Conservation (phyloP, 2,329 filamentous ascomycete genomes). For the Dactylellina drechsleri region DNA sequence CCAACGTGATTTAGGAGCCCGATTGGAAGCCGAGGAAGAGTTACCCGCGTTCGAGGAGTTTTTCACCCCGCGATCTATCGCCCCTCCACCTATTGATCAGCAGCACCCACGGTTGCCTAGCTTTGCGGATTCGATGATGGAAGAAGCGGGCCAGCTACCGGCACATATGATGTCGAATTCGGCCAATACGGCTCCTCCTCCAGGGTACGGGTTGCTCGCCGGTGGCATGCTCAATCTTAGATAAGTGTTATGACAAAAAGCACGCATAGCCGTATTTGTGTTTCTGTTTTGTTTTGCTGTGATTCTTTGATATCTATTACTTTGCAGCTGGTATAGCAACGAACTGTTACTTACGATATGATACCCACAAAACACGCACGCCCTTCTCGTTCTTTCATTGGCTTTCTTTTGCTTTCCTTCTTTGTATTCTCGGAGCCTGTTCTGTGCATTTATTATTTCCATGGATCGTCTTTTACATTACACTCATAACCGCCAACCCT, state of each 20-base stretch:
- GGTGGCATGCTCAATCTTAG: constrained; percentile 27
- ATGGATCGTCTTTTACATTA: no score
- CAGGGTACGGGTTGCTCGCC: constrained; percentile 33
- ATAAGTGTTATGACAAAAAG: no score
- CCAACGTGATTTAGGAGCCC: constrained; percentile 35
- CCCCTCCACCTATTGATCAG: constrained; percentile 29
- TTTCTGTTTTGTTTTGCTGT: constrained; percentile 6
- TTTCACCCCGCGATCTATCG: constrained; percentile 56
- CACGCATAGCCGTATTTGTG: neutral
- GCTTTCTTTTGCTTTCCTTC: constrained; percentile 1
- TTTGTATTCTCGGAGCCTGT: neutral
- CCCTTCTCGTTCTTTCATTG: neutral
- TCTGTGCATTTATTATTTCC: no score
- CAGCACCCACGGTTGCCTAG: constrained; percentile 23
- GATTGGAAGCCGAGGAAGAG: constrained; percentile 44
- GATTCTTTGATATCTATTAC: neutral
- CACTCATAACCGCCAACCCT: no score
- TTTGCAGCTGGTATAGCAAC: neutral
- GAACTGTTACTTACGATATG: constrained; percentile 12
- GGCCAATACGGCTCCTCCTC: constrained; percentile 47
- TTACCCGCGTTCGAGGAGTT: constrained; percentile 55
- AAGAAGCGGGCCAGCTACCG: constrained; percentile 36
- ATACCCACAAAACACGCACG: constrained; percentile 5
- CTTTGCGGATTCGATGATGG: constrained; percentile 35
- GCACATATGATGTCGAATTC: constrained; percentile 52